These are phyloP conservation scores for Sporobolomyces phaffii DNA, from an alignment of 768 basidiomycete species.

Conservation along the genomic window DNA sequence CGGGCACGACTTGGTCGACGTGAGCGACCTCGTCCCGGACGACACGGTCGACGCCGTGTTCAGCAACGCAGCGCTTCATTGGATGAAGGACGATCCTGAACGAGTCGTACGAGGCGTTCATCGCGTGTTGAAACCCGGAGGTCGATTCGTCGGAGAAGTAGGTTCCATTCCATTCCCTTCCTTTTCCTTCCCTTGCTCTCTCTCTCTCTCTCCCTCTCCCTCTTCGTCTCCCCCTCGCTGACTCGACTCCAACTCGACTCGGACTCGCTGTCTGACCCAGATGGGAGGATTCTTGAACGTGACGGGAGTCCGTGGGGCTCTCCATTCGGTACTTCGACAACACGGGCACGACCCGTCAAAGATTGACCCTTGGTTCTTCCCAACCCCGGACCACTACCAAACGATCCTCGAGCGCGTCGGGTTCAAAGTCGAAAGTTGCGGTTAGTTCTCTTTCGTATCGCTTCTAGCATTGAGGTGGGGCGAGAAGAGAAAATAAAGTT, in stretches of 20 bases:
- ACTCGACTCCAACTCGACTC: too few species aligned
- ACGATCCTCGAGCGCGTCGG: constrained; percentile 56
- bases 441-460: neutral
- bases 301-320: constrained; percentile 55
- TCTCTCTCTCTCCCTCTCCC: neutral
- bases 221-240: neutral
- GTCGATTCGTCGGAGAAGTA: constrained; percentile 69
- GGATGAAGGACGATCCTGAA: constrained; percentile 70
- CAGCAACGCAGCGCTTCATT: constrained; percentile 73
- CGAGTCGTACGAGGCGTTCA: constrained; percentile 62
- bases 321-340: constrained; percentile 55
- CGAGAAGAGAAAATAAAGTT: too few species aligned
- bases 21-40: neutral
- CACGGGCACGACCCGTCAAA: constrained; percentile 57
- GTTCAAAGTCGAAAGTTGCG: constrained; percentile 55
- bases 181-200: neutral
- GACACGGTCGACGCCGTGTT: constrained; percentile 65
- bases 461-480: constrained; percentile 6
- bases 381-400: constrained; percentile 62
- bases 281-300: constrained; percentile 44
- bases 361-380: constrained; percentile 81
- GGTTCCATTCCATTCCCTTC: constrained; percentile 50
- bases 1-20: constrained; percentile 13
- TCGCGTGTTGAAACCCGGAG: constrained; percentile 61
- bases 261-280: neutral